Evolutionary conservation across 805 yeast genomes (phyloP).

Genomic region (Saturnispora silvae): DNA sequence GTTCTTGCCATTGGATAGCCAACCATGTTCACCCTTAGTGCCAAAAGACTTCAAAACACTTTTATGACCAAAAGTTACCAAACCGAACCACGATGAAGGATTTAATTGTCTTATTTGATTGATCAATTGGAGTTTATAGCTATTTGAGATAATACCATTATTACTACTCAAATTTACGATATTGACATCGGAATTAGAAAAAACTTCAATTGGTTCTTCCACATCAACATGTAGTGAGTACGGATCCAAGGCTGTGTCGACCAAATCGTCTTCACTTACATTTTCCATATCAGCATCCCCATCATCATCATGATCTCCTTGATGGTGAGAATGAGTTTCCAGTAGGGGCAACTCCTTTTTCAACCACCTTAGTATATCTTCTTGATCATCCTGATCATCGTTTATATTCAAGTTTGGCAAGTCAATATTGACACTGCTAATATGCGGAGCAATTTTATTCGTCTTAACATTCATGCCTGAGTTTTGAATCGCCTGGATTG

Average conservation of each 20-base stretch:
- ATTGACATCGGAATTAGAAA: not conserved
- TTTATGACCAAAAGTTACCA: constrained; percentile 21
- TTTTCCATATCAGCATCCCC: constrained; percentile 12
- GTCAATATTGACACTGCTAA: not conserved
- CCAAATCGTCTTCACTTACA: constrained; percentile 15
- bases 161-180: not conserved
- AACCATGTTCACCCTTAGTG: constrained; percentile 19
- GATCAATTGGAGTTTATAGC: not conserved
- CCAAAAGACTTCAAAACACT: constrained; percentile 22
- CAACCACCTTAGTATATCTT: not conserved
- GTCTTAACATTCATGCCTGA: not conserved
- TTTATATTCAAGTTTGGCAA: not conserved
- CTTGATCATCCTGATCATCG: not conserved
- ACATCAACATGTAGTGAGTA: constrained; percentile 21
- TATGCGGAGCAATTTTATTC: not conserved
- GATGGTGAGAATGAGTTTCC: too few relatives aligned
- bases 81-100: constrained; percentile 21
- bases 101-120: not conserved
- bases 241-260: constrained; percentile 8
- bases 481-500: not conserved
- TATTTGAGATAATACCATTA: constrained; percentile 2
- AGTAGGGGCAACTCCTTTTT: not conserved
- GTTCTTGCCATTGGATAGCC: constrained; percentile 23
- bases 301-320: not conserved
- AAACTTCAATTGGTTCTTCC: constrained; percentile 14